phyloP scores from a whole-genome alignment of 2,329 filamentous ascomycete genomes.

The Emergomyces africanus region DNA sequence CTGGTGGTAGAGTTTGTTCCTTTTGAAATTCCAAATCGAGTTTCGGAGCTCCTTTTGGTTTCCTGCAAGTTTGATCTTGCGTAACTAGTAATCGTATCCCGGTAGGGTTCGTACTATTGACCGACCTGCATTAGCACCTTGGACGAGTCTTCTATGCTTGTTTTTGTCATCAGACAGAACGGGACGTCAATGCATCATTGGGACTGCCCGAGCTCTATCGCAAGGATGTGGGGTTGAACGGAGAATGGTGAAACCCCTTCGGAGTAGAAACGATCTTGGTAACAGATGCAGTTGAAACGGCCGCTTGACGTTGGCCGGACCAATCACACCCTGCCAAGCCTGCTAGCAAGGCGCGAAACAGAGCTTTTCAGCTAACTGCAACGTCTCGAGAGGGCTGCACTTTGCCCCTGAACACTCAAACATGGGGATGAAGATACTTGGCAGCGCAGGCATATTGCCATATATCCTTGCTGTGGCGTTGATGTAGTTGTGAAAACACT shows the following conservation, averaged over 20 bases:
- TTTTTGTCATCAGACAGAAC: neutral
- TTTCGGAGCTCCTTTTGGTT: neutral
- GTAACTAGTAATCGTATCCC: neutral
- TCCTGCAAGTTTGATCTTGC: neutral
- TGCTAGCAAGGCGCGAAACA: neutral
- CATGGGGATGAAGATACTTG: neutral
- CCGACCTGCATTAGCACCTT: neutral
- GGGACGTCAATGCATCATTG: neutral
- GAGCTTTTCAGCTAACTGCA: neutral
- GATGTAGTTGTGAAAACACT: neutral
- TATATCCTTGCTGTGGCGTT: neutral
- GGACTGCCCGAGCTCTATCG: neutral
- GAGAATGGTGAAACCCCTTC: neutral
- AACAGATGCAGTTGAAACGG: neutral
- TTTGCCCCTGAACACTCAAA: neutral
- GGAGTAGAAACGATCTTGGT: constrained; percentile 1
- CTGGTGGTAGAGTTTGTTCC: neutral
- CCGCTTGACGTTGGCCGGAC: neutral
- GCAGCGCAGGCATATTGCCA: neutral
- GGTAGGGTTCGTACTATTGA: neutral
- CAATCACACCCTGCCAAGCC: neutral
- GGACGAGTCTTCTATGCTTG: neutral
- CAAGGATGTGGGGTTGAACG: neutral
- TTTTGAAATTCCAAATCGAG: neutral
- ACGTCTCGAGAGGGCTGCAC: neutral